Conservation (phyloP, 768 basidiomycete genomes). For the Pleurotus ostreatus region DNA sequence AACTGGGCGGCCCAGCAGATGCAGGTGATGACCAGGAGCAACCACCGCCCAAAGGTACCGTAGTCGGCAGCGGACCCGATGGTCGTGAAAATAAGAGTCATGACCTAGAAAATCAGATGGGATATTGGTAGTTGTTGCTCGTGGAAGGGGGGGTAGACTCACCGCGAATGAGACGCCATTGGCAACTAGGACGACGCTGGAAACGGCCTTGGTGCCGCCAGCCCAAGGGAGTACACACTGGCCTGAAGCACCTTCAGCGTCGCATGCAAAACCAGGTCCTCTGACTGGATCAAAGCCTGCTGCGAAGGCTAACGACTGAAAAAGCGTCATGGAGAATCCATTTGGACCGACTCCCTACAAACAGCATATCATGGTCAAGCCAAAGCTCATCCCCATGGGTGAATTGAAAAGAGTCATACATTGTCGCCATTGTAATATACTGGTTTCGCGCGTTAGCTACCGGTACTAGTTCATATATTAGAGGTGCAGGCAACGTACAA, state of each 20-base stretch:
- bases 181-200: slow-evolving; percentile 72
- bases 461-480: background rate
- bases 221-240: slow-evolving; percentile 80
- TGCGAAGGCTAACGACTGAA: slow-evolving; percentile 65
- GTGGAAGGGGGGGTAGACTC: slow-evolving; percentile 18
- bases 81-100: slow-evolving; percentile 80
- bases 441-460: slow-evolving; percentile 22
- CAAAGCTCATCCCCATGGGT: background rate
- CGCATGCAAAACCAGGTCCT: slow-evolving; percentile 71
- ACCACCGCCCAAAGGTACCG: slow-evolving; percentile 73
- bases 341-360: slow-evolving; percentile 63
- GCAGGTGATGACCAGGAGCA: slow-evolving; percentile 65
- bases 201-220: slow-evolving; percentile 66
- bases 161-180: slow-evolving; percentile 77
- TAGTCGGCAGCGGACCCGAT: slow-evolving; percentile 75
- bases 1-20: slow-evolving; percentile 83
- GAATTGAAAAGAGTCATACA: slow-evolving; percentile 17
- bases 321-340: slow-evolving; percentile 68
- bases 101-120: slow-evolving; percentile 37
- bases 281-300: slow-evolving; percentile 73
- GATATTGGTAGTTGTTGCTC: background rate
- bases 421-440: slow-evolving; percentile 84
- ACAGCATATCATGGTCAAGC: background rate
- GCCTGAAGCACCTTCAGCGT: slow-evolving; percentile 51
- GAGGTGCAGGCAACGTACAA: slow-evolving; percentile 35